Percentiles rank a stretch among this genome's conserved stretches.
These are phyloP conservation scores for Flaveria sonorensis DNA, from an alignment of 129 eudicot genomes.

Conservation along the genomic window DNA sequence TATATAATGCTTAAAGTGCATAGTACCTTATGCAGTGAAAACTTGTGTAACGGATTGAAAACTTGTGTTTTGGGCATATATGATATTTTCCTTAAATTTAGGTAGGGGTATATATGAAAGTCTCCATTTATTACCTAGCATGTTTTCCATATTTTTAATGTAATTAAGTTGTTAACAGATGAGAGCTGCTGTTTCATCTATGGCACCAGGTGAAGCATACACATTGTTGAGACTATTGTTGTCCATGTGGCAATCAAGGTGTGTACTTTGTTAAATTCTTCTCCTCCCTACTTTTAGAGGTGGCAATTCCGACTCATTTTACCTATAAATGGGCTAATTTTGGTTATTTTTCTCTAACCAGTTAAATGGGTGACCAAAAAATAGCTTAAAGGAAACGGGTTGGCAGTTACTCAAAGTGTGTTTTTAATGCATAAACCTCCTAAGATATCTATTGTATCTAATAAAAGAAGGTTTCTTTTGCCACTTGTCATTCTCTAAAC, in stretches of 20 bases:
- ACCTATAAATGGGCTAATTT: not conserved
- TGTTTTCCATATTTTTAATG: constrained; percentile 17
- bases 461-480: too few species aligned
- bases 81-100: not conserved
- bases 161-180: constrained; percentile 46
- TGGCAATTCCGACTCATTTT: not conserved
- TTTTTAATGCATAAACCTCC: not conserved
- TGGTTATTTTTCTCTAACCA: not conserved
- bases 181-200: constrained; percentile 57
- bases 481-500: too few species aligned
- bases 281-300: not conserved
- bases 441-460: too few species aligned
- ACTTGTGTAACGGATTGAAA: not conserved
- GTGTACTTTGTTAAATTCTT: not conserved
- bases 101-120: not conserved
- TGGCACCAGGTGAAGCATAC: constrained; percentile 63
- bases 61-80: not conserved
- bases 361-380: not conserved
- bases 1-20: not conserved
- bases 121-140: not conserved
- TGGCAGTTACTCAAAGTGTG: not conserved
- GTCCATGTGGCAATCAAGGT: constrained; percentile 60
- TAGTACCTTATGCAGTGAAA: not conserved
- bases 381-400: not conserved
- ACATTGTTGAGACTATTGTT: constrained; percentile 55